Percentiles rank a stretch among this genome's conserved stretches.
Evolutionary conservation across 306 rosid genomes (phyloP).

Genomic region (Pyrus communis): DNA sequence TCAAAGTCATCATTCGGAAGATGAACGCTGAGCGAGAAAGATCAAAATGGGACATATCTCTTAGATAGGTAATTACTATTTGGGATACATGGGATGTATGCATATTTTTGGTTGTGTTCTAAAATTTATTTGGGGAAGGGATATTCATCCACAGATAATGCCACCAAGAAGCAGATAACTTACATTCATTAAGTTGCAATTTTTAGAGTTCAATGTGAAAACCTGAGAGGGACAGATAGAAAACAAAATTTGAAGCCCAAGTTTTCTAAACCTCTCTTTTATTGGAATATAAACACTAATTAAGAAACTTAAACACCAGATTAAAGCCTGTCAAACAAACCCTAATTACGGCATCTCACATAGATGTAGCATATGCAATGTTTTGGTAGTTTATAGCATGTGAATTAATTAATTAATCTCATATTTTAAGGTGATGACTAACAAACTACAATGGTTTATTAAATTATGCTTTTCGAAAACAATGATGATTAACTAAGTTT

Average conservation of each 20-base stretch:
- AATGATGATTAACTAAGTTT: background rate
- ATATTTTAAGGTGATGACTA: background rate
- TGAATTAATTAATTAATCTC: background rate
- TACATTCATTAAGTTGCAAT: constrained; percentile 6
- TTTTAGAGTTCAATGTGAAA: constrained; percentile 15
- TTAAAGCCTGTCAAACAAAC: background rate
- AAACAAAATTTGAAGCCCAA: constrained; percentile 28
- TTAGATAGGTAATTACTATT: background rate
- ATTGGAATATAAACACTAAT: background rate
- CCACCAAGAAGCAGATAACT: constrained; percentile 29
- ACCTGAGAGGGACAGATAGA: constrained; percentile 7
- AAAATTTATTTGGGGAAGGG: constrained; percentile 10
- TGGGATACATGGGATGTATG: constrained; percentile 21
- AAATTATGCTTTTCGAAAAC: background rate
- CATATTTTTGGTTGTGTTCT: too few relatives aligned
- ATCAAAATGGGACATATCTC: background rate
- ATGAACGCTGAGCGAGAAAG: background rate
- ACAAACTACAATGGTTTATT: background rate
- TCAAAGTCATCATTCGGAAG: too few relatives aligned
- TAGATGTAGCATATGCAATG: background rate
- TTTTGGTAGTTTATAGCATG: background rate
- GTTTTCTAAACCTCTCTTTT: constrained; percentile 1
- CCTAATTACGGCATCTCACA: background rate
- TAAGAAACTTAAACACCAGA: background rate
- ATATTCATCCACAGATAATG: constrained; percentile 33